Percentiles rank a stretch among this genome's conserved stretches.
These are phyloP conservation scores for Termitomyces sp. DNA, from an alignment of 768 basidiomycete genomes.

Conservation along the genomic window DNA sequence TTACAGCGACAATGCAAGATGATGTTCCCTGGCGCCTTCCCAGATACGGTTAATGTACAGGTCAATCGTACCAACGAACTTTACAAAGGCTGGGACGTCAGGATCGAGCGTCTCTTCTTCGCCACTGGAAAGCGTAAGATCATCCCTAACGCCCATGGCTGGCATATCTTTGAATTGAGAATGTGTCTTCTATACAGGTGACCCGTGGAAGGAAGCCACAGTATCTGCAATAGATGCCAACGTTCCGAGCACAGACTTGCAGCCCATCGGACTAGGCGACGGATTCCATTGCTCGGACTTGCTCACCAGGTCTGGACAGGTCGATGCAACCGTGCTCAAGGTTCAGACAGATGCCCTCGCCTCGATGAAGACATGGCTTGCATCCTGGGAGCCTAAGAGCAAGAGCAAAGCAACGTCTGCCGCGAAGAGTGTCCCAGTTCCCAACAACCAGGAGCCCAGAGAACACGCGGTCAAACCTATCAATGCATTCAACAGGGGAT, in stretches of 20 bases:
- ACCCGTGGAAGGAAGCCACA: conserved; percentile 69
- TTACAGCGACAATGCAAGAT: conserved; percentile 58
- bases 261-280: conserved; percentile 53
- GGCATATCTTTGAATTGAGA: neutral
- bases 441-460: neutral
- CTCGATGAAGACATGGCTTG: conserved; percentile 53
- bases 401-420: neutral
- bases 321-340: conserved; percentile 44
- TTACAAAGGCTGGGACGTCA: conserved; percentile 61
- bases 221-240: conserved; percentile 49
- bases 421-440: neutral
- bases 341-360: conserved; percentile 52
- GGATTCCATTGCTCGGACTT: conserved; percentile 72
- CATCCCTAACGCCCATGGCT: neutral
- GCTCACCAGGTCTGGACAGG: conserved; percentile 26
- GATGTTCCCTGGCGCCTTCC: conserved; percentile 60
- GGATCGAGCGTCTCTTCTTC: conserved; percentile 55
- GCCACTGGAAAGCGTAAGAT: conserved; percentile 63
- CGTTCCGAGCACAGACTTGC: conserved; percentile 40
- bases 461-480: neutral
- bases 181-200: conserved; percentile 34
- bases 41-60: conserved; percentile 36
- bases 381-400: conserved; percentile 13
- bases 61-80: conserved; percentile 35
- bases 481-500: neutral